Evolutionary conservation across 345 rosid species (phyloP), one percentile per base, ranked within the genome.

Genomic region (Citrus cavaleriei): DNA sequence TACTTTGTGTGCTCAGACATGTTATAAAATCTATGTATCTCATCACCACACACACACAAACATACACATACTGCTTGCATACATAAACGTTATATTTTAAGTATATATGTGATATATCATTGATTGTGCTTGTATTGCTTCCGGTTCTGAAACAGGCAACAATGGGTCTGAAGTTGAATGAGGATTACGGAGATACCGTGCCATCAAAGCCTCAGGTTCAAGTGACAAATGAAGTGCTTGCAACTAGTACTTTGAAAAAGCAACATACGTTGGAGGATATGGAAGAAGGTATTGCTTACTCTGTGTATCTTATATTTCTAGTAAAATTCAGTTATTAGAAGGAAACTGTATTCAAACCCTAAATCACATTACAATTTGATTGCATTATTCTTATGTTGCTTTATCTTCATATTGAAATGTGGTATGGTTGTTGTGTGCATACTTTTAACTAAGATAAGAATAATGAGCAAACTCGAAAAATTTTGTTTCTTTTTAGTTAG

Each of bases 101-200:
- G 19, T 30, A 12, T 30, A 54, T 25, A 71, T 54, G 16, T 55
- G 63, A 71, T 21, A 22, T 30, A 71, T 54, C 40, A 30, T 51
- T 10, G 60, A 62, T 28, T 76, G 40, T 42, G 24, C 75, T 70
- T 46, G 60, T 6, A 74, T 78, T 77, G 22, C 70, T 78, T 54
- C 58, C 58, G 58, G 73, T 67, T 67, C 77, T 79, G 86, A 73
- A 81, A 82, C 88, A 92, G 99, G 84, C 89, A 85, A 77, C 85
- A 30, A 86, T 49, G 77, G 88, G 77, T 77, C 87, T 84, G 79
- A 82, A 88, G 66, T 78, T 86, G 79, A 88, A 90, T 79, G 95
- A 91, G 16, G 92, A 86, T 30, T 83, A 87, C 77, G 97, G 97
- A 73, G 88, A 89, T 85, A 93, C 98, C 60, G 91, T 94, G 83